Percentiles rank a stretch among this genome's conserved stretches.
Conservation (phyloP, 2,329 filamentous ascomycete genomes). For the Trichoderma sp. region DNA sequence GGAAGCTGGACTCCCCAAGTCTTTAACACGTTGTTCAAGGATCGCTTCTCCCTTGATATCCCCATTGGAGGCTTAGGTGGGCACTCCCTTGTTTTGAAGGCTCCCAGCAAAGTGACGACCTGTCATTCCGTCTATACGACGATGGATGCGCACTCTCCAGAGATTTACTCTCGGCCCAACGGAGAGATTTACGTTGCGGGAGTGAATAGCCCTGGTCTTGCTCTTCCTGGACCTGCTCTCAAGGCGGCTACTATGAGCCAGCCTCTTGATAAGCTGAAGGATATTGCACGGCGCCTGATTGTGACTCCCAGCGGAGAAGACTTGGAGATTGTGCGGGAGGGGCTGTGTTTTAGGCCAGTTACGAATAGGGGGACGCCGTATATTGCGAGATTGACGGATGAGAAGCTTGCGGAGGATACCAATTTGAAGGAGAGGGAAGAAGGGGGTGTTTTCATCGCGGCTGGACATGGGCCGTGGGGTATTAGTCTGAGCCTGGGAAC, state of each 20-base stretch:
- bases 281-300: slow-evolving; percentile 52
- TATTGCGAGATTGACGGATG: slow-evolving; percentile 58
- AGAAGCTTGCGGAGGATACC: slow-evolving; percentile 53
- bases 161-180: slow-evolving; percentile 67
- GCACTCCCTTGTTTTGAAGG: slow-evolving; percentile 68
- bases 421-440: slow-evolving; percentile 44
- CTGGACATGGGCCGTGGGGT: slow-evolving; percentile 78
- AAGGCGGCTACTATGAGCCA: slow-evolving; percentile 27
- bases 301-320: slow-evolving; percentile 45
- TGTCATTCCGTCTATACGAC: slow-evolving; percentile 72
- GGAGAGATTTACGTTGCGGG: slow-evolving; percentile 75
- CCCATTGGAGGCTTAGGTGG: slow-evolving; percentile 62
- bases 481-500: slow-evolving; percentile 67
- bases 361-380: slow-evolving; percentile 66
- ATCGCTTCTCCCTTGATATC: slow-evolving; percentile 49
- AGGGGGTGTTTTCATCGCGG: slow-evolving; percentile 69
- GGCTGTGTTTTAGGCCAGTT: slow-evolving; percentile 73
- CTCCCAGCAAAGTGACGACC: slow-evolving; percentile 51
- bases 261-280: slow-evolving; percentile 52
- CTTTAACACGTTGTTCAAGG: slow-evolving; percentile 65
- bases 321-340: slow-evolving; percentile 63
- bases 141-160: slow-evolving; percentile 64
- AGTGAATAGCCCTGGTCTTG: slow-evolving; percentile 62
- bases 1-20: slow-evolving; percentile 72
- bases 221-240: slow-evolving; percentile 54